Evolutionary conservation across 345 rosid genomes (phyloP), one percentile per base, ranked within the genome.

Genomic region (Arabidopsis arenosa): DNA sequence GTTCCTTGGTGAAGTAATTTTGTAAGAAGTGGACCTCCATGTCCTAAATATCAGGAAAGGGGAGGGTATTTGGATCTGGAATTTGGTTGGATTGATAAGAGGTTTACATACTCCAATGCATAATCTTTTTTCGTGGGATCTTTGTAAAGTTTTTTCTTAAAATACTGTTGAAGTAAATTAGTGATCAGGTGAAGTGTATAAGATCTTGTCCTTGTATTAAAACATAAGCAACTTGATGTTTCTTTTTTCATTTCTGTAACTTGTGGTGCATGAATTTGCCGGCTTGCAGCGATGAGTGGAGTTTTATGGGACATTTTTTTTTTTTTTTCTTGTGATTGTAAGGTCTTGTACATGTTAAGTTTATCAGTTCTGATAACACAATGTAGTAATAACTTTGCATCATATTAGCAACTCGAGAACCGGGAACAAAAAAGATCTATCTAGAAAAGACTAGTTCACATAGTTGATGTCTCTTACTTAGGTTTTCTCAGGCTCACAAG

Each of bases 91-190:
- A 13, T 58, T 54, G 66, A 32, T 72, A 5, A 51, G 35, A 58
- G 67, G 67, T 72, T 41, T 33, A 66, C 69, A 60, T 18, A 48
- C 5, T 78, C 77, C 81, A 72, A 78, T 78, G 68, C 62, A 40
- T 7, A 17, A 70, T 13, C 44, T 13, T 56, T 44, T 45, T 45
- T 43, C 36, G 47, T 70, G 36, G 44, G 43, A 63, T 63, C 59
- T 41, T 3, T 6, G 70, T 76, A 66, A 44, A 45, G 1, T 3
- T 48, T 64, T 40, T 33, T 60, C 32, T 28, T 28, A 28, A 28
- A 28, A 0, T 28, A 28, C 32, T 28, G 32, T 51, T 71, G 4
- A 64, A 56, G 30, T 47, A 32, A 45, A 48, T 72, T 56, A 49
- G 9, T 71, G 66, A 32, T 72, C 56, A 72, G 40, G 68, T 78